Conservation (phyloP, 1,284 basidiomycete genomes). For the Ceratobasidium sp. region DNA sequence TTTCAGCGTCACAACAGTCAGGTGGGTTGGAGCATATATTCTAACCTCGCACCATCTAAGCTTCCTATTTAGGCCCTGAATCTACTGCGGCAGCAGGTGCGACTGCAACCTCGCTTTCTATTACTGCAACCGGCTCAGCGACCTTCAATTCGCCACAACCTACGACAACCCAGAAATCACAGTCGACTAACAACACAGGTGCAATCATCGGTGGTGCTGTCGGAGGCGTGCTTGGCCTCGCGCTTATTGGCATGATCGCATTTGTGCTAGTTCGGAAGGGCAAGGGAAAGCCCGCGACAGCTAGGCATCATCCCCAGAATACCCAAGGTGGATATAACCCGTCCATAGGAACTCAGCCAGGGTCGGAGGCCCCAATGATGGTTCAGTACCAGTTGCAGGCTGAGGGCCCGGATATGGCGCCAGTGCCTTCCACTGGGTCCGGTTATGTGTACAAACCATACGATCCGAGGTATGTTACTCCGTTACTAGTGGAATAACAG, state of each 20-base stretch:
- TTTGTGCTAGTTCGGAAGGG: constrained; percentile 40
- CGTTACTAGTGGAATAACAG: background rate
- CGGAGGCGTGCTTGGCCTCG: constrained; percentile 43
- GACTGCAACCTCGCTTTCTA: background rate
- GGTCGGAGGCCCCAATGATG: constrained; percentile 10
- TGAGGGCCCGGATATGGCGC: background rate
- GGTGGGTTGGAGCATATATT: background rate
- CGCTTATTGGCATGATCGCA: constrained; percentile 40
- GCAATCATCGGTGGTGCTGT: constrained; percentile 46
- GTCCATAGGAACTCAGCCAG: background rate
- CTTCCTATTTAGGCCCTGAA: constrained; percentile 21
- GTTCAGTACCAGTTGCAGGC: constrained; percentile 19
- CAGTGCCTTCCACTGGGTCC: background rate
- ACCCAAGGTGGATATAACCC: background rate
- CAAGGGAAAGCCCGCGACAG: background rate
- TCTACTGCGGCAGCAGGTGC: background rate
- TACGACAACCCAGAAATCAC: background rate
- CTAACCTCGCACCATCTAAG: background rate
- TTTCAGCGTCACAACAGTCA: constrained; percentile 20
- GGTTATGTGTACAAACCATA: constrained; percentile 19
- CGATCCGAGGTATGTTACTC: constrained; percentile 20
- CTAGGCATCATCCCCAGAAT: too few relatives aligned
- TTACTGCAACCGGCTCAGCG: too few relatives aligned
- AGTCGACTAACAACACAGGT: constrained; percentile 40
- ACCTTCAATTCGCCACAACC: background rate